These are phyloP conservation scores for Sclerotinia trifoliorum DNA, from an alignment of 2,329 filamentous ascomycete species.

Conservation along the genomic window DNA sequence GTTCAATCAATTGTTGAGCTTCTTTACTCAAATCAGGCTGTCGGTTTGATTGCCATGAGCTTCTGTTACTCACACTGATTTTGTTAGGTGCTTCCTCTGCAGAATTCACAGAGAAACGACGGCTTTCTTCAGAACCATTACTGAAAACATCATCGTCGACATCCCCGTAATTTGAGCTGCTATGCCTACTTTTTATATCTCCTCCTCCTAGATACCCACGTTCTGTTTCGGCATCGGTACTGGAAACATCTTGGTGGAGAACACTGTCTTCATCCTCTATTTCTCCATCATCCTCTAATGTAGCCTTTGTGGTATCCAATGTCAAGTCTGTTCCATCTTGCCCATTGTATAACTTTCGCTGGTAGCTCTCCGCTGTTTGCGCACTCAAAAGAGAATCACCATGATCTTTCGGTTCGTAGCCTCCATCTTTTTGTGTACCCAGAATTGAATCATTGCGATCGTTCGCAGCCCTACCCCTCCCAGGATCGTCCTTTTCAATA, in stretches of 20 bases:
- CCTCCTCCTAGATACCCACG: not conserved
- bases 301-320: conserved; percentile 27
- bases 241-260: conserved; percentile 15
- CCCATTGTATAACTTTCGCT: conserved; percentile 28
- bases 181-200: conserved; percentile 32
- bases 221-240: conserved; percentile 14
- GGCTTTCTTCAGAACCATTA: conserved; percentile 29
- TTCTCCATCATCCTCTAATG: conserved; percentile 29
- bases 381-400: conserved; percentile 22
- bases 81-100: conserved; percentile 28
- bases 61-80: conserved; percentile 8
- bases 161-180: conserved; percentile 39
- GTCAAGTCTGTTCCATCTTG: conserved; percentile 31
- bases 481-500: conserved; percentile 44
- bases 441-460: conserved; percentile 39
- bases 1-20: conserved; percentile 30
- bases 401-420: conserved; percentile 31
- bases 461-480: conserved; percentile 9
- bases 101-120: conserved; percentile 36
- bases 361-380: conserved; percentile 37
- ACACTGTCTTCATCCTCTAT: conserved; percentile 17
- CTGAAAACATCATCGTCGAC: conserved; percentile 42
- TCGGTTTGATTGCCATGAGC: conserved; percentile 16
- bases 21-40: conserved; percentile 14
- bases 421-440: conserved; percentile 39